Evolutionary conservation across 371 early-diverging fungal species (phyloP).

Genomic region (Apophysomyces elegans): DNA sequence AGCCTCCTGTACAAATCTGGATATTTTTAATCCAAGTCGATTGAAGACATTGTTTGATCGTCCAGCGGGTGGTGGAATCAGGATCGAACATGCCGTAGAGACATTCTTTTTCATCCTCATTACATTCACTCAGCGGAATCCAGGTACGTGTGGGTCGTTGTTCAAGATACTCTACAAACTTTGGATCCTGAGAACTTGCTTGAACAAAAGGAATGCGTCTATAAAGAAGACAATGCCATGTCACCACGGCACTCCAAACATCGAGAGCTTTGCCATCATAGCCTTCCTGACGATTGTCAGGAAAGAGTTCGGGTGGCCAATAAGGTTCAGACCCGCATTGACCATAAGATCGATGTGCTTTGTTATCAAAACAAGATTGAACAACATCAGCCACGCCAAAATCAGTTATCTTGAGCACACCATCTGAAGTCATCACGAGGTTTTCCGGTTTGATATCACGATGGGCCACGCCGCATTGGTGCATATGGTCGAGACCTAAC

Average conservation of each 20-base stretch:
- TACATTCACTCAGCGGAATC: slow-evolving; percentile 13
- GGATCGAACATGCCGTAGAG: slow-evolving; percentile 37
- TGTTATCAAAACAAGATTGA: slow-evolving; percentile 76
- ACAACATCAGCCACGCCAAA: slow-evolving; percentile 96
- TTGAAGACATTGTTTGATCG: slow-evolving; percentile 29
- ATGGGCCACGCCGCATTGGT: slow-evolving; percentile 88
- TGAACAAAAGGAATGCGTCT: slow-evolving; percentile 64
- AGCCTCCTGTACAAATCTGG: slow-evolving; percentile 31
- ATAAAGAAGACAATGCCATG: slow-evolving; percentile 81
- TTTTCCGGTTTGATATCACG: slow-evolving; percentile 93
- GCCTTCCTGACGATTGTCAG: slow-evolving; percentile 43
- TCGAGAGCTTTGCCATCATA: slow-evolving; percentile 80
- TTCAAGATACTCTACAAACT: slow-evolving; percentile 67
- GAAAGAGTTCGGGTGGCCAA: slow-evolving; percentile 80
- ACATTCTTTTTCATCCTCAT: slow-evolving; percentile 11
- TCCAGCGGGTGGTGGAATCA: slow-evolving; percentile 33
- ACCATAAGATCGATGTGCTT: slow-evolving; percentile 67
- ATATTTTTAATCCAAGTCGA: slow-evolving; percentile 34
- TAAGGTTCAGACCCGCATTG: slow-evolving; percentile 88
- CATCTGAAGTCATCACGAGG: slow-evolving; percentile 78
- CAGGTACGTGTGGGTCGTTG: slow-evolving; percentile 22
- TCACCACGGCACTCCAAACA: slow-evolving; percentile 85
- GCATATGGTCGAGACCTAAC: slow-evolving; percentile 94
- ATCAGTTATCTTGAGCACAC: slow-evolving; percentile 93
- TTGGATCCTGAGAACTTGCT: slow-evolving; percentile 55